Conservation (phyloP, 2,329 filamentous ascomycete species). For the Colletotrichum sp. region DNA sequence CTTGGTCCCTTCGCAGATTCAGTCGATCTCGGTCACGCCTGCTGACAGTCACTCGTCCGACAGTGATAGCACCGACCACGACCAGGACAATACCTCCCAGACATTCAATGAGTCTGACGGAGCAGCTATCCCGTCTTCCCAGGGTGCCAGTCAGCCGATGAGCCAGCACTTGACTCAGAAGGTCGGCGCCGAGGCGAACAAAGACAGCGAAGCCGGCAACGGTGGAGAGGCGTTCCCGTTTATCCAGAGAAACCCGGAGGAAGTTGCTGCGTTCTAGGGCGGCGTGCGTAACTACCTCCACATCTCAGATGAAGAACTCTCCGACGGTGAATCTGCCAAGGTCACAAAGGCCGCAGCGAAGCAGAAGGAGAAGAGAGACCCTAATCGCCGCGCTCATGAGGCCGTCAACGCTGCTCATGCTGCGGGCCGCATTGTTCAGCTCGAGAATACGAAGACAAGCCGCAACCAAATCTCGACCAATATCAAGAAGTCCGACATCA, state of each 20-base stretch:
- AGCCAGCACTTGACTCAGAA: neutral
- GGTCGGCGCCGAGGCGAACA: neutral
- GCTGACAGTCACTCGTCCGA: neutral
- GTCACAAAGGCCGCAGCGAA: neutral
- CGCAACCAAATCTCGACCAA: neutral
- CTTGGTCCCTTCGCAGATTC: neutral
- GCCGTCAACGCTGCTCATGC: conserved; percentile 10
- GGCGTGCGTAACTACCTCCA: conserved; percentile 31
- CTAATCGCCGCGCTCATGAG: neutral
- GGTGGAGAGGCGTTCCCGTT: neutral
- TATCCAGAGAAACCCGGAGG: conserved; percentile 20
- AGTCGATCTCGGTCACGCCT: neutral
- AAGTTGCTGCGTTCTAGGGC: conserved; percentile 35
- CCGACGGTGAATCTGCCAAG: neutral
- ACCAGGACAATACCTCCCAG: neutral
- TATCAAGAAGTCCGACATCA: conserved; percentile 8
- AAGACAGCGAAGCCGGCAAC: neutral
- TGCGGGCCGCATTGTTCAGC: neutral
- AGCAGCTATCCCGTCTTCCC: neutral
- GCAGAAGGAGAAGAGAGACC: neutral
- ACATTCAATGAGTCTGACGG: neutral
- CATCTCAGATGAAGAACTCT: conserved; percentile 33
- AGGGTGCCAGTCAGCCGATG: neutral
- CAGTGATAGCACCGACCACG: neutral
- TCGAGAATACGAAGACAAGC: neutral